A percentile compares a stretch with the other conserved stretches of the same genome.
Conservation (phyloP, 768 basidiomycete species). For the Kwoniella sp. region DNA sequence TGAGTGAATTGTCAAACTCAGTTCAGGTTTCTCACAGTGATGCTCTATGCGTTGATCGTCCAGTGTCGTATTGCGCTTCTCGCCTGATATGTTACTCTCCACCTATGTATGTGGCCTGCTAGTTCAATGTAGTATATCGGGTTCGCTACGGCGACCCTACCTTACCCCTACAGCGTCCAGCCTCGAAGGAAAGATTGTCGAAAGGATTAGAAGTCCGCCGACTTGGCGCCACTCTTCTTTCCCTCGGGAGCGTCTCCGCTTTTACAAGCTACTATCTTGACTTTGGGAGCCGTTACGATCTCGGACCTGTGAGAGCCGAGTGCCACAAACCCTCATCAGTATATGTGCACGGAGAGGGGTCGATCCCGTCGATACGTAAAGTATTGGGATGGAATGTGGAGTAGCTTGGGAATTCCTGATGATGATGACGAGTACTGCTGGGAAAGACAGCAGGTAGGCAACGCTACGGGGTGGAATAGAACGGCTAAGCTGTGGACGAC, state of each 20-base stretch:
- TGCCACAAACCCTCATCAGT: background rate
- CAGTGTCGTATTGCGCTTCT: background rate
- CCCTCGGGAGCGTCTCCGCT: slow-evolving; percentile 84
- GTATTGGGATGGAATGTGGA: background rate
- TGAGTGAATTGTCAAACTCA: background rate
- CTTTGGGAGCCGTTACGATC: slow-evolving; percentile 63
- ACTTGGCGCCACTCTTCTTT: slow-evolving; percentile 65
- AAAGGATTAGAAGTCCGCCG: slow-evolving; percentile 14
- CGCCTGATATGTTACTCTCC: background rate
- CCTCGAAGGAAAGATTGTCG: no score
- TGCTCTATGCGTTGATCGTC: background rate
- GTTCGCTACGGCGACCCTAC: no score
- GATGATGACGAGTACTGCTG: background rate
- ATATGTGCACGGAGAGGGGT: background rate
- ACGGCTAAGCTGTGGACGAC: no score
- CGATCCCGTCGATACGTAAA: no score
- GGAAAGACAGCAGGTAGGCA: no score
- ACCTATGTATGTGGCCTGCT: no score
- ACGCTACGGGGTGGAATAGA: no score
- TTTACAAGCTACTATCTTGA: slow-evolving; percentile 99
- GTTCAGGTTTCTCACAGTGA: background rate
- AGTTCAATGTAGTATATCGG: no score
- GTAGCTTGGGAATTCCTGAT: background rate
- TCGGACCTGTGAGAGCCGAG: slow-evolving; percentile 27
- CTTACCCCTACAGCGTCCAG: no score